These are phyloP conservation scores for Prunus mongolica DNA, from an alignment of 306 rosid species.

Conservation along the genomic window DNA sequence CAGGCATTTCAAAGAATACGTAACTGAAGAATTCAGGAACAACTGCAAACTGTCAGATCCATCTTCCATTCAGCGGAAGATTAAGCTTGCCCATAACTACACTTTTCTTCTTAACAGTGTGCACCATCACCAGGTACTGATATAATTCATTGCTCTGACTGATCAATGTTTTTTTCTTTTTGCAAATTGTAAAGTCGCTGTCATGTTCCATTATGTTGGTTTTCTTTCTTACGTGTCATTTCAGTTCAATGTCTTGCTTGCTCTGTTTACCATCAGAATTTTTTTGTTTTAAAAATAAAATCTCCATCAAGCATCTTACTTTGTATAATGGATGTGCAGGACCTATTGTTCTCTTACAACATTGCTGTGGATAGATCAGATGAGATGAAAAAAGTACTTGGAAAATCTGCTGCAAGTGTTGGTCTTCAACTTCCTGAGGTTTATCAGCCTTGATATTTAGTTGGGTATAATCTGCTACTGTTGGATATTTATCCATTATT, in stretches of 20 bases:
- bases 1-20: conserved; percentile 58
- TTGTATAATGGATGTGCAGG: conserved; percentile 48
- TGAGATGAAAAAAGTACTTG: conserved; percentile 73
- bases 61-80: conserved; percentile 51
- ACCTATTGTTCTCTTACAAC: conserved; percentile 77
- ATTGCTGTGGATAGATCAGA: conserved; percentile 84
- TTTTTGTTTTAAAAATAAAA: too few species aligned
- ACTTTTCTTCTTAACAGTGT: conserved; percentile 69
- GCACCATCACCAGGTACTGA: conserved; percentile 73
- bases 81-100: conserved; percentile 76
- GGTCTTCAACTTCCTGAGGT: conserved; percentile 87
- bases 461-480: background rate
- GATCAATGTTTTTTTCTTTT: background rate
- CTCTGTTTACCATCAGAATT: too few species aligned
- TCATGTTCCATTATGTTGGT: background rate
- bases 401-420: conserved; percentile 90
- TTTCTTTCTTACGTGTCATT: background rate
- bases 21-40: conserved; percentile 58
- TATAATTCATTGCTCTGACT: conserved; percentile 10
- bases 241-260: too few species aligned
- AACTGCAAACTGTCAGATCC: conserved; percentile 34
- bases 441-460: conserved; percentile 48
- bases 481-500: too few species aligned
- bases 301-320: background rate
- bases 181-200: background rate